Conservation (phyloP, 768 basidiomycete species). For the Naematelia aurantialba region DNA sequence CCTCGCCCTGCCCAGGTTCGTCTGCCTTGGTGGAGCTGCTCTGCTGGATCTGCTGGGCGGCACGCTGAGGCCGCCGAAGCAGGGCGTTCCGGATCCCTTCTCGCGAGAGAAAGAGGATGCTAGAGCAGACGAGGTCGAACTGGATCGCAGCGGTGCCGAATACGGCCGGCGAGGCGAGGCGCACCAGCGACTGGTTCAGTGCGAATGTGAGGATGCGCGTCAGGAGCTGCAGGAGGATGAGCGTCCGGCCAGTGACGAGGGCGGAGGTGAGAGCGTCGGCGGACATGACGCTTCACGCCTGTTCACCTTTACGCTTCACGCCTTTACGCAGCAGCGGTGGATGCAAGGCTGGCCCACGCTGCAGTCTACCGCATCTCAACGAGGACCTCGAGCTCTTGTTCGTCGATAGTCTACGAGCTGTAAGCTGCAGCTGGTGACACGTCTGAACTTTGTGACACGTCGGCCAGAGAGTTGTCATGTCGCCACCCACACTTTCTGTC, state of each 20-base stretch:
- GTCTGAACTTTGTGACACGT: background rate
- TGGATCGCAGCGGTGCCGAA: slow-evolving; percentile 89
- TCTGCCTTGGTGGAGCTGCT: background rate
- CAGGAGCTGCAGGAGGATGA: slow-evolving; percentile 80
- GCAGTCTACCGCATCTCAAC: slow-evolving; percentile 1
- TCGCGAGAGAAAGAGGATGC: slow-evolving; percentile 85
- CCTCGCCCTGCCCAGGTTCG: too few relatives aligned
- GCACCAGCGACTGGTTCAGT: slow-evolving; percentile 81
- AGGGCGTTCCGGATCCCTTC: slow-evolving; percentile 87
- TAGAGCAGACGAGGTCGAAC: slow-evolving; percentile 84
- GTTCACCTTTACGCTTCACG: background rate
- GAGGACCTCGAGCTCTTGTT: too few relatives aligned
- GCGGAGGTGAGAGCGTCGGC: slow-evolving; percentile 14
- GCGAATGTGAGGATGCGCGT: slow-evolving; percentile 80
- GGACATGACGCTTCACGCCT: background rate
- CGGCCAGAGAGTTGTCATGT: too few relatives aligned
- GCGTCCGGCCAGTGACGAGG: slow-evolving; percentile 52
- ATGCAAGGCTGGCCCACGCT: too few relatives aligned
- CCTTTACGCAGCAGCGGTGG: background rate
- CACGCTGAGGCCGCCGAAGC: slow-evolving; percentile 55
- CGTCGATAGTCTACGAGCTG: background rate
- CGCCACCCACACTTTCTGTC: background rate
- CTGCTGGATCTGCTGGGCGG: background rate
- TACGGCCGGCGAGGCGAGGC: slow-evolving; percentile 74
- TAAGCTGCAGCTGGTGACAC: background rate